phyloP scores from a whole-genome alignment of 73 alveolate genomes.

The Paramecium pentaurelia region DNA sequence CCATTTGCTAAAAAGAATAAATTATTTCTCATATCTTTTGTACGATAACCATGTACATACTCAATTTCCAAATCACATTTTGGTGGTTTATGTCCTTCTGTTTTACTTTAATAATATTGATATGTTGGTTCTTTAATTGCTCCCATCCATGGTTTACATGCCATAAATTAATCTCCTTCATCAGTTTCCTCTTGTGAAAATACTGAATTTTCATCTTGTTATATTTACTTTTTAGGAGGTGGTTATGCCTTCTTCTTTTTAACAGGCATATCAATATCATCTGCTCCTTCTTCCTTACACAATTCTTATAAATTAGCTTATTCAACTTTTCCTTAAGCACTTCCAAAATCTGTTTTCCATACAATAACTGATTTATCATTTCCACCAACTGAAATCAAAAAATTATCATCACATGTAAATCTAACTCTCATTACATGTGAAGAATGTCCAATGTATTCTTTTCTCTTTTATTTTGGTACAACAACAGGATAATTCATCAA shows the following conservation, averaged over 20 bases:
- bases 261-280: conserved; percentile 57
- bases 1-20: conserved; percentile 74
- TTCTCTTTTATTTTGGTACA: conserved; percentile 83
- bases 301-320: conserved; percentile 18
- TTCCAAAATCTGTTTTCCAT: conserved; percentile 96
- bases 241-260: conserved; percentile 56
- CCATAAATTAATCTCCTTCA: conserved; percentile 86
- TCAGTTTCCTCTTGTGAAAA: conserved; percentile 87
- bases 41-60: conserved; percentile 96
- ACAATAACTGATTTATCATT: conserved; percentile 95
- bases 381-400: conserved; percentile 93
- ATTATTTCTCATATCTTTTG: conserved; percentile 94
- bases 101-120: conserved; percentile 44
- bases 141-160: conserved; percentile 82
- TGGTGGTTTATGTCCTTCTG: conserved; percentile 45
- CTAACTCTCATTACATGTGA: conserved; percentile 96
- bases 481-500: conserved; percentile 95
- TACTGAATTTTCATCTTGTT: conserved; percentile 69
- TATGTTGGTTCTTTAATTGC: conserved; percentile 74
- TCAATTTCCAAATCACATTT: conserved; percentile 54
- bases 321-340: conserved; percentile 46
- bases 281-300: conserved; percentile 62
- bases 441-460: conserved; percentile 95
- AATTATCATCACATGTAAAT: conserved; percentile 88
- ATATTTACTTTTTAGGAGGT: conserved; percentile 52